phyloP scores from a whole-genome alignment of 371 early-diverging fungal genomes.

The Lichtheimia ramosa region DNA sequence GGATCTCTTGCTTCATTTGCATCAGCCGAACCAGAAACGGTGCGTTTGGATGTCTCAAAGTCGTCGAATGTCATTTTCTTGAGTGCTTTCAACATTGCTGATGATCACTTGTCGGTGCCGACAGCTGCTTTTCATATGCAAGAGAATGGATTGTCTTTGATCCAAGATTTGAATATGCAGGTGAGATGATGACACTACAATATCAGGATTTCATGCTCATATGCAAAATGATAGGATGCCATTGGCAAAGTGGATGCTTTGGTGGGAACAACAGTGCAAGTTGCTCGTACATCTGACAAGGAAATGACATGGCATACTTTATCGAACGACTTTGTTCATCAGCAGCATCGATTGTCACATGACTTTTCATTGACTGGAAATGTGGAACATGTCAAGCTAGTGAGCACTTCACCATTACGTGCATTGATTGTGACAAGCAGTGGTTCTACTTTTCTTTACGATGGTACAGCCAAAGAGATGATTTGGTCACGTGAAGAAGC shows the following conservation, averaged over 20 bases:
- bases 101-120: slow-evolving; percentile 5
- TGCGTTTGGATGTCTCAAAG: background rate
- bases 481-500: slow-evolving; percentile 88
- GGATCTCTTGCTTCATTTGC: slow-evolving; percentile 13
- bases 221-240: slow-evolving; percentile 5
- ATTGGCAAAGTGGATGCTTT: slow-evolving; percentile 22
- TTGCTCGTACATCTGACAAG: slow-evolving; percentile 5
- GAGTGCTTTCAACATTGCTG: slow-evolving; percentile 5
- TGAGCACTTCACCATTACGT: slow-evolving; percentile 21
- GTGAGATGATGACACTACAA: slow-evolving; percentile 9
- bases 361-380: slow-evolving; percentile 48
- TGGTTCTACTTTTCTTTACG: slow-evolving; percentile 61
- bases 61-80: background rate
- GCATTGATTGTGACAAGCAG: slow-evolving; percentile 49
- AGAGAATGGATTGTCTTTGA: slow-evolving; percentile 9
- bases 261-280: slow-evolving; percentile 8
- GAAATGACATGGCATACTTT: slow-evolving; percentile 10
- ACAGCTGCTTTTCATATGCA: slow-evolving; percentile 24
- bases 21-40: slow-evolving; percentile 2
- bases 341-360: slow-evolving; percentile 8
- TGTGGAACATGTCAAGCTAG: slow-evolving; percentile 25
- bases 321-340: background rate
- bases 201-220: background rate
- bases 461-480: slow-evolving; percentile 26
- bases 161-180: slow-evolving; percentile 25